Evolutionary conservation across 179 eudicot genomes (phyloP).

Genomic region (Dionaea muscipula): DNA sequence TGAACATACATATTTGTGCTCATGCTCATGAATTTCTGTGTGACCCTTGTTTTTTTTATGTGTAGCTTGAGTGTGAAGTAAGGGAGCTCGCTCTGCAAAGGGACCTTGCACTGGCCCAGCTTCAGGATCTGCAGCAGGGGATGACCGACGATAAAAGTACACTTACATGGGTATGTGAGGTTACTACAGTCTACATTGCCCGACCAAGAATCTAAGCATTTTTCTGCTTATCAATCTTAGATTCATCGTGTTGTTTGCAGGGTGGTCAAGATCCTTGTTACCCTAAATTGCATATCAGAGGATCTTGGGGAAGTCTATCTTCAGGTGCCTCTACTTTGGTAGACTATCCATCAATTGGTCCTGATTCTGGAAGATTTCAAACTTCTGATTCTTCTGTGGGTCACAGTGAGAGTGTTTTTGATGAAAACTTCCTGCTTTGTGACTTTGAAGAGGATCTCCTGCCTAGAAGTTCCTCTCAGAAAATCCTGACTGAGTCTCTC

Average conservation of each 20-base stretch:
- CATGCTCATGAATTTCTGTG: not conserved
- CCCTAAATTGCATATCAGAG: slow-evolving; percentile 20
- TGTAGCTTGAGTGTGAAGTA: slow-evolving; percentile 31
- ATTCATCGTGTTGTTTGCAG: slow-evolving; percentile 13
- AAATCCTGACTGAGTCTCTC: slow-evolving; percentile 17
- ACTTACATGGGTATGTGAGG: slow-evolving; percentile 19
- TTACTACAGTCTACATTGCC: not conserved
- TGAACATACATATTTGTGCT: not conserved
- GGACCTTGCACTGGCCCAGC: slow-evolving; percentile 30
- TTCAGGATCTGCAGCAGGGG: slow-evolving; percentile 28
- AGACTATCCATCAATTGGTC: slow-evolving; percentile 14
- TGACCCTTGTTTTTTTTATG: slow-evolving; percentile 6
- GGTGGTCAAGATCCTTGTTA: slow-evolving; percentile 22
- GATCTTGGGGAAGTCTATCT: slow-evolving; percentile 25
- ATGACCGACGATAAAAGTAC: slow-evolving; percentile 18
- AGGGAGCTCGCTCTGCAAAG: slow-evolving; percentile 27
- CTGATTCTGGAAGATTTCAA: slow-evolving; percentile 17
- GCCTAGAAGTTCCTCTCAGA: slow-evolving; percentile 15
- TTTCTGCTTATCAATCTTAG: not conserved
- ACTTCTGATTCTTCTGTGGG: slow-evolving; percentile 24
- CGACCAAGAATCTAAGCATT: not conserved
- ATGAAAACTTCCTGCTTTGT: slow-evolving; percentile 24
- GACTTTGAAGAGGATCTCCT: slow-evolving; percentile 21
- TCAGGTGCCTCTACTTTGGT: slow-evolving; percentile 19
- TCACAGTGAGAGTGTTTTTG: slow-evolving; percentile 28